Base-by-base conservation (phyloP, 164 flowering plant genomes). In the Sextonia rubra region DNA sequence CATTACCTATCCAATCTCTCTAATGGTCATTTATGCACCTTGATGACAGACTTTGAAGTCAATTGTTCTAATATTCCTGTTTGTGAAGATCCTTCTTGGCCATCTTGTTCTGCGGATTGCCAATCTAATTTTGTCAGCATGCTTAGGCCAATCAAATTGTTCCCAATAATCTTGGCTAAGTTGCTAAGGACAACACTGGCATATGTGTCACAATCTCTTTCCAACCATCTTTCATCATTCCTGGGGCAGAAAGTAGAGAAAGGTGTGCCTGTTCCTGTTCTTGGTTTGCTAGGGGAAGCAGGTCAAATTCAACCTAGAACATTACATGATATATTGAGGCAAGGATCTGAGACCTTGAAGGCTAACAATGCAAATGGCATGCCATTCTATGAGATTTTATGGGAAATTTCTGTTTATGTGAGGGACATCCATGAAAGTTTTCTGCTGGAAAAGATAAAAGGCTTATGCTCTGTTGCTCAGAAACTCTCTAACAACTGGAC, bases 401-500 rank as follows among this genome's bases (percentile, higher is more conserved):
- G 93, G 95, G 77, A 79, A 69, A 63, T 80, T 4, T 84, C 76
- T 82, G 83, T 81, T 78, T 83, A 89, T 77, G 79, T 86, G 1
- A 75, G 76, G 73, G 76, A 81, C 22, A 71, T 88, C 76, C 26
- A 52, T 73, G 88, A 85, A 70, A 70, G 80, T 68, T 81, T 91
- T 77, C 76, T 71, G 12, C 77, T 75, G 65, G 87, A 86, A 73
- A 78, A 84, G 37, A 52, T 82, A 27, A 68, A 79, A 29, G 76
- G 73, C 80, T 75, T 80, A 55, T 75, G 73, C 22, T 73, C 65
- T 80, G 62, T 80, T 69, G 72, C 78, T 55, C 79, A 64, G 64
- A 88, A 80, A 76, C 72, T 79, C 17, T 76, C 69, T 22, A 83
- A 71, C 79, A 78, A 84, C 67, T 95, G 99, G 99, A 79, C 18